phyloP scores from a whole-genome alignment of 2,329 filamentous ascomycete species.

The Alternaria triticina region DNA sequence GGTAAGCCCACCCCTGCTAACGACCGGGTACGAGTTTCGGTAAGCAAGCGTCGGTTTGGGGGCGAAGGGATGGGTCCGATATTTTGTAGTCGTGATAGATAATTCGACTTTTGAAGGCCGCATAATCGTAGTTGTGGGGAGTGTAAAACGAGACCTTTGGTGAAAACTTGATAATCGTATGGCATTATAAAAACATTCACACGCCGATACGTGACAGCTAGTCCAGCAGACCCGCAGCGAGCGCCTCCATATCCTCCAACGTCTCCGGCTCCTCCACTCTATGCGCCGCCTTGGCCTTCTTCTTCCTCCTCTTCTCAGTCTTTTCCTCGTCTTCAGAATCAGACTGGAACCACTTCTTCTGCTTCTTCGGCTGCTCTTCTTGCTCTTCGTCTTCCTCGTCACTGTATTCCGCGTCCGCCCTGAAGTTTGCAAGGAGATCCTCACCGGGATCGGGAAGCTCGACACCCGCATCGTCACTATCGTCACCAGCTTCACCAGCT shows the following conservation, averaged over 20 bases:
- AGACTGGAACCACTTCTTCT: conserved; percentile 81
- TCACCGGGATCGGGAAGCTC: conserved; percentile 41
- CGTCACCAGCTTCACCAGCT: conserved; percentile 27
- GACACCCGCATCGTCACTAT: conserved; percentile 25
- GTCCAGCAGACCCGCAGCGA: conserved; percentile 74
- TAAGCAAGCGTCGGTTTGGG: not conserved
- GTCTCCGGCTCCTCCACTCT: conserved; percentile 75
- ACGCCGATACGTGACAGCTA: conserved; percentile 6
- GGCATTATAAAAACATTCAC: not conserved
- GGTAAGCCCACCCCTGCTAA: conserved; percentile 2
- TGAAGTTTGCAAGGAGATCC: conserved; percentile 53
- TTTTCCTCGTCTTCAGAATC: conserved; percentile 62
- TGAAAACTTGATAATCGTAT: not conserved
- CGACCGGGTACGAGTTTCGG: not conserved
- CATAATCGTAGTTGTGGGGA: not conserved
- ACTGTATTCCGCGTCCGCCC: conserved; percentile 48
- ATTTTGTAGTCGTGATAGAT: not conserved
- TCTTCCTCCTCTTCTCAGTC: conserved; percentile 46
- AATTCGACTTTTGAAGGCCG: too few relatives aligned
- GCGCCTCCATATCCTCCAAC: conserved; percentile 76
- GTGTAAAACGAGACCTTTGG: not conserved
- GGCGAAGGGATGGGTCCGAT: not conserved
- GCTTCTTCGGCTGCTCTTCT: conserved; percentile 63
- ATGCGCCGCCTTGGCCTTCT: conserved; percentile 61
- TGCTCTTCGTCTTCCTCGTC: conserved; percentile 51